Conservation (phyloP, 2,329 filamentous ascomycete genomes). For the Phialocephala subalpina region DNA sequence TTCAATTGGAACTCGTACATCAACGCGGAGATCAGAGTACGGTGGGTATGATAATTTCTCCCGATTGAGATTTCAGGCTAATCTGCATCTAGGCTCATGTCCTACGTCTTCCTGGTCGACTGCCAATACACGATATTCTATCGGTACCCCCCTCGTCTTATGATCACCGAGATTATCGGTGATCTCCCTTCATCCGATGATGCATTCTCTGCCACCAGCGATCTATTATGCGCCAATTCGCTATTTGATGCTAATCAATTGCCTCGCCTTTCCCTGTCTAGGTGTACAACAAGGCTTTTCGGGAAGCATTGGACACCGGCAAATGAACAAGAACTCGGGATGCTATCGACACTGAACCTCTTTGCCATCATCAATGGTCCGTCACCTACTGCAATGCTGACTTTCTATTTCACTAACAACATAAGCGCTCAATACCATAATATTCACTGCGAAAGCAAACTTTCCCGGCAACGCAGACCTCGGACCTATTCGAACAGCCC, state of each 20-base stretch:
- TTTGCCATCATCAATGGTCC: neutral
- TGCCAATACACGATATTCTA: conserved; percentile 7
- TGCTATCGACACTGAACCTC: neutral
- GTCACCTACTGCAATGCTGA: neutral
- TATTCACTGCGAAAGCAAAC: neutral
- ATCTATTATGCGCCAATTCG: neutral
- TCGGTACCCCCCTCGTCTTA: neutral
- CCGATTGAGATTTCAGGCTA: neutral
- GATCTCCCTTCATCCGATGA: neutral
- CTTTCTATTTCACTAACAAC: neutral
- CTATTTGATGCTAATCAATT: neutral
- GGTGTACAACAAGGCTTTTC: neutral
- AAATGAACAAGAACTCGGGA: neutral
- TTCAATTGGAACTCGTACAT: neutral
- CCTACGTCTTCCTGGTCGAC: neutral
- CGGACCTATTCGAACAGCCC: neutral
- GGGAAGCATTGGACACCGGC: neutral
- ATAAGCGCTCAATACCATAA: neutral
- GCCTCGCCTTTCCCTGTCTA: neutral
- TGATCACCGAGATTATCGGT: neutral
- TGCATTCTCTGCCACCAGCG: neutral
- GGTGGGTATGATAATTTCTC: neutral
- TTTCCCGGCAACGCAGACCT: neutral
- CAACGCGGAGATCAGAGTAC: neutral
- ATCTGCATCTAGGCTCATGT: neutral